These are phyloP conservation scores for Backusella macrospora DNA, from an alignment of 192 early-diverging fungal genomes.

Conservation along the genomic window DNA sequence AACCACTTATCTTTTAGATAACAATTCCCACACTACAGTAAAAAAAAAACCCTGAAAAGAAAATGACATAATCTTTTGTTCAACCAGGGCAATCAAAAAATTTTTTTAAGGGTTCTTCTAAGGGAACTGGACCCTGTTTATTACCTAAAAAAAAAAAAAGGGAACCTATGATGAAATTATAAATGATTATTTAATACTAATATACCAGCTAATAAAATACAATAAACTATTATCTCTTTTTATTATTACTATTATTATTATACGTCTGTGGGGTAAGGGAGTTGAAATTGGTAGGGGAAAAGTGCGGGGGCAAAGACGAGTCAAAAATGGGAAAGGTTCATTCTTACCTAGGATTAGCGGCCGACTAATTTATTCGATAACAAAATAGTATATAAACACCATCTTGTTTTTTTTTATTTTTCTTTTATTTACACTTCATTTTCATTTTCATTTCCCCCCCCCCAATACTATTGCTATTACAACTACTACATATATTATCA, in stretches of 20 bases:
- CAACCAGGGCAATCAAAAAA: background rate
- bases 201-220: background rate
- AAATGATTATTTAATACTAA: background rate
- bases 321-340: background rate
- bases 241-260: background rate
- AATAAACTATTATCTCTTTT: background rate
- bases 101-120: slow-evolving; percentile 4
- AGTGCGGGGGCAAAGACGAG: background rate
- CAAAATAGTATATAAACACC: background rate
- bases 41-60: background rate
- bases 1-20: background rate
- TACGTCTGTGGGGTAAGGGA: background rate
- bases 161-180: background rate
- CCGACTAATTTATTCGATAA: background rate
- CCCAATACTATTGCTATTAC: background rate
- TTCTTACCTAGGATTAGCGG: background rate
- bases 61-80: slow-evolving; percentile 1
- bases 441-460: background rate
- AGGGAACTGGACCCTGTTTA: slow-evolving; percentile 9
- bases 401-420: background rate
- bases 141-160: background rate
- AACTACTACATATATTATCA: too few relatives aligned
- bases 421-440: background rate
- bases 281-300: background rate
- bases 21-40: background rate